Percentiles rank a stretch among this genome's conserved stretches.
Conservation (phyloP, 805 yeast species). For the Lachancea kluyveri region DNA sequence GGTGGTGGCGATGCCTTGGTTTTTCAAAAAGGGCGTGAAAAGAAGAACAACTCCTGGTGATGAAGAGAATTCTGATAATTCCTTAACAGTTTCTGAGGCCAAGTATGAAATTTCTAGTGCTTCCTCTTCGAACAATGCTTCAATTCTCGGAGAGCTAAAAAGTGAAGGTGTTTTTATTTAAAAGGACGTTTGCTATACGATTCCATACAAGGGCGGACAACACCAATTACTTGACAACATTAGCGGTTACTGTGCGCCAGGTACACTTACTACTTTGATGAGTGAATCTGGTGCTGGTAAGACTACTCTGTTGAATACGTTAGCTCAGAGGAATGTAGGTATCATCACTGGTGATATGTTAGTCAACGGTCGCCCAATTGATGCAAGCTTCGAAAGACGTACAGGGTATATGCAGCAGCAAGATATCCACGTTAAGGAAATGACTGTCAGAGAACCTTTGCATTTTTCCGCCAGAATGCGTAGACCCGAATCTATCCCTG, state of each 20-base stretch:
- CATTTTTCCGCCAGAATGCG: conserved; percentile 45
- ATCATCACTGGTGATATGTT: conserved; percentile 51
- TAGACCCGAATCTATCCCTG: conserved; percentile 40
- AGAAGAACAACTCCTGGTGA: conserved; percentile 8
- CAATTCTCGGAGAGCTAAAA: conserved; percentile 22
- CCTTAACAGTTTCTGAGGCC: conserved; percentile 8
- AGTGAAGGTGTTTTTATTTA: conserved; percentile 29
- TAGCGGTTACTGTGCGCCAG: conserved; percentile 45
- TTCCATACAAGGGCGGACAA: conserved; percentile 33
- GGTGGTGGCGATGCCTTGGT: conserved; percentile 37
- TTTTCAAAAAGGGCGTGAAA: conserved; percentile 46
- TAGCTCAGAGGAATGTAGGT: conserved; percentile 49
- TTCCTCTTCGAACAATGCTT: conserved; percentile 7
- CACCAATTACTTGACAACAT: conserved; percentile 48
- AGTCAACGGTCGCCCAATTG: conserved; percentile 46
- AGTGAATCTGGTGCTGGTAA: conserved; percentile 65
- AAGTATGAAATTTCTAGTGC: conserved; percentile 3
- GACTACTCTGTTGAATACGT: conserved; percentile 48
- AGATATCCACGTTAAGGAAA: conserved; percentile 41
- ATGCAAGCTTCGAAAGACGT: conserved; percentile 46
- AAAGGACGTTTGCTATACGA: conserved; percentile 30
- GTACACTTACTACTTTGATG: conserved; percentile 56
- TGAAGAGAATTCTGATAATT: conserved; percentile 15
- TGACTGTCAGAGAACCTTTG: conserved; percentile 33
- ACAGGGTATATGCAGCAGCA: conserved; percentile 56